phyloP scores from a whole-genome alignment of 495 filamentous ascomycete genomes.

The Penicillium crystallinum region DNA sequence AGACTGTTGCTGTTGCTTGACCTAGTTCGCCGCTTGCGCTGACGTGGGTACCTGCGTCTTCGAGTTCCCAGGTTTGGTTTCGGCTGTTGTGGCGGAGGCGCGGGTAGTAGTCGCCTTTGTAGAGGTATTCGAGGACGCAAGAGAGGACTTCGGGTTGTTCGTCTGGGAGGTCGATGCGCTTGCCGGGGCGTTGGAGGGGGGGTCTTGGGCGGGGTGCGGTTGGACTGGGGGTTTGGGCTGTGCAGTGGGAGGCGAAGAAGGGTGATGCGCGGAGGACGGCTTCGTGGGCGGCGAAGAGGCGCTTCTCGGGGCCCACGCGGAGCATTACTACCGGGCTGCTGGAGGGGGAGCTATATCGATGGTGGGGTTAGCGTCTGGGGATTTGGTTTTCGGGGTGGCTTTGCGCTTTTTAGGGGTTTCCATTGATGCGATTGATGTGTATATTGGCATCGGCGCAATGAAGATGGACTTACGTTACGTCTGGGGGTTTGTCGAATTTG shows the following conservation, averaged over 20 bases:
- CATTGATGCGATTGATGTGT: background rate
- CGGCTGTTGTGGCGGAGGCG: constrained; percentile 66
- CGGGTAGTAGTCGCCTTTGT: constrained; percentile 91
- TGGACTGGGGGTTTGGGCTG: constrained; percentile 12
- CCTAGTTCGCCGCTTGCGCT: constrained; percentile 15
- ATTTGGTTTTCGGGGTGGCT: background rate
- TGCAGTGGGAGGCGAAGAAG: constrained; percentile 56
- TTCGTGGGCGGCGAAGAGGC: constrained; percentile 88
- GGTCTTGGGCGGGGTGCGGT: constrained; percentile 12
- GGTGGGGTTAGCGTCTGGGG: background rate
- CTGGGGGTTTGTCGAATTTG: constrained; percentile 31
- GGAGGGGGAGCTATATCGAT: constrained; percentile 28
- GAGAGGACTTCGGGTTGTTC: constrained; percentile 90
- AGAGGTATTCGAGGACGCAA: constrained; percentile 83
- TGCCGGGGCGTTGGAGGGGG: constrained; percentile 33
- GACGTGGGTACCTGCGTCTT: constrained; percentile 39
- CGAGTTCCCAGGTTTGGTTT: constrained; percentile 65
- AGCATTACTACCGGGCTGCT: constrained; percentile 73
- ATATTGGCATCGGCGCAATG: background rate
- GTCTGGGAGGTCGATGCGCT: constrained; percentile 72
- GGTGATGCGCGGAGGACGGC: constrained; percentile 72
- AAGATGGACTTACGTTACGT: constrained; percentile 34
- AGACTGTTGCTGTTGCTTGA: constrained; percentile 52
- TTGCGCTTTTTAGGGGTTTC: too few relatives aligned
- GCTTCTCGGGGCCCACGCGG: constrained; percentile 67